Conservation (phyloP, 2,329 filamentous ascomycete species). For the Colletotrichum theobromicola region DNA sequence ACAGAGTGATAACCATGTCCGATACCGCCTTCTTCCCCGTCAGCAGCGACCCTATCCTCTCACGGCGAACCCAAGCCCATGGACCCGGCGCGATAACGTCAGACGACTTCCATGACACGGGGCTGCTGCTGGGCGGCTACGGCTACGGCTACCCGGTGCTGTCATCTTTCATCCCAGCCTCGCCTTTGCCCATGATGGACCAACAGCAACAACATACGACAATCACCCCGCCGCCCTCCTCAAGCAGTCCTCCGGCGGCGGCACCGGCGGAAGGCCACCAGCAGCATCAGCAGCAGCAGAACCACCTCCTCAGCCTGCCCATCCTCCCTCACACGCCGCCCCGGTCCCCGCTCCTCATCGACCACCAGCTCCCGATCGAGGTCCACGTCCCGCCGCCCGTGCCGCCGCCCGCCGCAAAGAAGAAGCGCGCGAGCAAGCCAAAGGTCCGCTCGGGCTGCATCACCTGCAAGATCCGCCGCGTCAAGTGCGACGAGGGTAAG, state of each 20-base stretch:
- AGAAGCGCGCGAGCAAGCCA: constrained; percentile 13
- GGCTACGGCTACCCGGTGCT: background rate
- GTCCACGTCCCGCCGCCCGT: background rate
- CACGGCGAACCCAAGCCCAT: background rate
- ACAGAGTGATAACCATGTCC: background rate
- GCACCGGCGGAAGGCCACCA: background rate
- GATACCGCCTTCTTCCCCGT: background rate
- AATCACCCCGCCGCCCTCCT: background rate
- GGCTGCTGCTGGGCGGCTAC: background rate
- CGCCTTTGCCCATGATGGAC: background rate
- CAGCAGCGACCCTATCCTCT: background rate
- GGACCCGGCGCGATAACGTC: background rate
- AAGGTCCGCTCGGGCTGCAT: constrained; percentile 23
- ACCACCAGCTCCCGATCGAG: background rate
- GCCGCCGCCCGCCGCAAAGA: background rate
- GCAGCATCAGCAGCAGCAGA: background rate
- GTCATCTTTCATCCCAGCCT: background rate
- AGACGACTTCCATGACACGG: background rate
- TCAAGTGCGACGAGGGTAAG: constrained; percentile 35
- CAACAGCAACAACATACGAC: background rate
- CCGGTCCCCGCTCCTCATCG: background rate
- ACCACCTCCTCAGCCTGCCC: background rate
- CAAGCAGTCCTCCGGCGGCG: background rate
- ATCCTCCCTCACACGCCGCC: background rate
- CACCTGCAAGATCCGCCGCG: constrained; percentile 29